Evolutionary conservation across 305 asterid genomes (phyloP), one percentile per base, ranked within the genome.

Genomic region (Withania somnifera): DNA sequence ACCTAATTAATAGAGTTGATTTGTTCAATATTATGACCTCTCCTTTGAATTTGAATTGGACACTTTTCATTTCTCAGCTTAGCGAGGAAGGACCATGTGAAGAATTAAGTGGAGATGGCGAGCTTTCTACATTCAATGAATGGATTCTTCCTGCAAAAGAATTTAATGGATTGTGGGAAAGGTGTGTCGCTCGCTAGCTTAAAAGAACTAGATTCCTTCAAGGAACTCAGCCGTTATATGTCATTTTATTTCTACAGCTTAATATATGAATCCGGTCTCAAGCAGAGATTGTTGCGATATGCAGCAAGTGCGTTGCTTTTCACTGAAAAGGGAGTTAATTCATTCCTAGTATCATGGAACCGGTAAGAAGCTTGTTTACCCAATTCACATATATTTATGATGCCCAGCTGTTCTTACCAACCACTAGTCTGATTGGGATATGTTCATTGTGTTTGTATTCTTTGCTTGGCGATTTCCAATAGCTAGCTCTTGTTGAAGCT

Each of bases 81-180:
- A 96, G 93, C 84, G 98, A 96, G 86, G 99, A 95, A 89, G 99
- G 99, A 77, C 98, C 99, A n/a, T 92, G 98, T 30, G 99, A 95
- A 87, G 99, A 95, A 79, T 86, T 95, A 84, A 90, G 89, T 86
- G 90, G 86, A 83, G 93, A 94, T 81, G 97, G 98, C 40, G 94
- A 93, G 88, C 92, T 89, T 85, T 92, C 97, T 64, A 95, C 97
- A 85, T 95, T 95, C 86, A 90, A 90, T 83, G 98, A 95, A 87
- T 95, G 98, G 98, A 90, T 92, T 85, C 99, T 95, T 85, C 99
- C 99, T 22, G 98, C 99, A 75, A 94, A 94, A 87, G 99, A 95
- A 88, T 95, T 94, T 88, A 97, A 93, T 83, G 97, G 98, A 88
- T 85, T 95, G 95, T 94, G 99, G 99, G 98, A 95, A 88, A 95